Evolutionary conservation across 129 eudicot genomes (phyloP), one percentile per base, ranked within the genome.

Genomic region (Heracleum sosnowskyi): DNA sequence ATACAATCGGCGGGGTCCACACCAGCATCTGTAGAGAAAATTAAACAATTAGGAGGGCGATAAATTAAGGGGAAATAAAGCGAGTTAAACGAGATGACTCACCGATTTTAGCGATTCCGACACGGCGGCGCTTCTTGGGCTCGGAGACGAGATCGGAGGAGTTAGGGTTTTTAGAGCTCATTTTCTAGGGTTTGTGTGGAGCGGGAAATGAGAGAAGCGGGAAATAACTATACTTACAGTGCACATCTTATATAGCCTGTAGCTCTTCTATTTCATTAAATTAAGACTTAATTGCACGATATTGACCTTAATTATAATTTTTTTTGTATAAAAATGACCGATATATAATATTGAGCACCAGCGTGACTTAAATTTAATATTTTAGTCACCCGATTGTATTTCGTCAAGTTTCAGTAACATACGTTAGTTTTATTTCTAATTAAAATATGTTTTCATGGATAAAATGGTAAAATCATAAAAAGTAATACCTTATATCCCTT

Each of bases 111-210:
- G 88, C 77, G 82, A 93, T 86, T 18, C 86, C 92, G 42, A 89
- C 92, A 40, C 84, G 88, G 34, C 98, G 86, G 17, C 86, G 82
- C 83, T 86, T 90, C 81, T 89, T 93, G 76, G 87, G 69, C 53
- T 90, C 96, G 84, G 92, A 79, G 77, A 74, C 57, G 73, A 87
- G 77, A 53, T 83, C 90, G 82, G 90, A 77, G 26, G 93, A 86
- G 46, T 87, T 57, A 57, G 66, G 91, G 39, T 93, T 81, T 84
- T 93, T 93, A 77, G 93, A 89, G 72, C 96, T 96, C 98, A 93
- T 93, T 64, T 81, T 72, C 71, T 89, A 89, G 96, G 96, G 93
- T 90, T 93, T 90, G 55, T 77, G 73, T 51, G 83, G 82, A 79
- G 87, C 82, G 89, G 88, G 88, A 88, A 84, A 82, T 64, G 76